phyloP scores from a whole-genome alignment of 768 basidiomycete species.

The Collybia sp. region DNA sequence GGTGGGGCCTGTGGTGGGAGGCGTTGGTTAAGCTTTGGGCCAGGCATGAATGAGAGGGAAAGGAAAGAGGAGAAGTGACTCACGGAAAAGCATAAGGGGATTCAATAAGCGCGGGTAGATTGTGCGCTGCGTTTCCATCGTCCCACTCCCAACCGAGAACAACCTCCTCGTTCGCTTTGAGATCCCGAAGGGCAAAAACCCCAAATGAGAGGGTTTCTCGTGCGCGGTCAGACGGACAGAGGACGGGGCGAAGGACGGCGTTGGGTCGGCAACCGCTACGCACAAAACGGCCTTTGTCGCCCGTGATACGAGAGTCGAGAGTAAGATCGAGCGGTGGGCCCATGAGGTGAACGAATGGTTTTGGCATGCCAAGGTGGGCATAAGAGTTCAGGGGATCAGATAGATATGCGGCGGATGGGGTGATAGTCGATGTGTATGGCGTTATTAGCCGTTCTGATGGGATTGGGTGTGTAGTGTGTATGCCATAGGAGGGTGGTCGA shows the following conservation, averaged over 20 bases:
- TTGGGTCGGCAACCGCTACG: conserved; percentile 64
- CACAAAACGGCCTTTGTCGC: conserved; percentile 59
- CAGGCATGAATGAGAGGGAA: background rate
- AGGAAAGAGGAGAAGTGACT: conserved; percentile 17
- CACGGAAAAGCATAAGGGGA: conserved; percentile 54
- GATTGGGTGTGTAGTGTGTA: background rate
- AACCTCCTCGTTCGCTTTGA: conserved; percentile 80
- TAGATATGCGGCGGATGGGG: conserved; percentile 66
- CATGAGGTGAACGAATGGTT: conserved; percentile 77
- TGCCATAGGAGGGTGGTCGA: background rate
- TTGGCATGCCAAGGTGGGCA: conserved; percentile 75
- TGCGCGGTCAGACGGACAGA: conserved; percentile 24
- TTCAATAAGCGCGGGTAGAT: conserved; percentile 63
- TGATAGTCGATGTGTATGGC: conserved; percentile 37
- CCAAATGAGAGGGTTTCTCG: conserved; percentile 55
- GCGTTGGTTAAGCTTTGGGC: conserved; percentile 1
- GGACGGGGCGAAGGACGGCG: conserved; percentile 53
- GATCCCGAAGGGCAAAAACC: conserved; percentile 72
- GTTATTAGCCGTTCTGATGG: background rate
- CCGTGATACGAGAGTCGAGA: conserved; percentile 73
- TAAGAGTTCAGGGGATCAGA: conserved; percentile 86
- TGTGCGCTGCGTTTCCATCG: conserved; percentile 82
- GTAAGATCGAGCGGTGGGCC: conserved; percentile 75
- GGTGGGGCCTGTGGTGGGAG: conserved; percentile 31
- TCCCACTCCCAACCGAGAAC: conserved; percentile 97